Percentiles rank a stretch among this genome's conserved stretches.
Conservation (phyloP, 169 alveolate genomes). For the Perkinsus marinus region DNA sequence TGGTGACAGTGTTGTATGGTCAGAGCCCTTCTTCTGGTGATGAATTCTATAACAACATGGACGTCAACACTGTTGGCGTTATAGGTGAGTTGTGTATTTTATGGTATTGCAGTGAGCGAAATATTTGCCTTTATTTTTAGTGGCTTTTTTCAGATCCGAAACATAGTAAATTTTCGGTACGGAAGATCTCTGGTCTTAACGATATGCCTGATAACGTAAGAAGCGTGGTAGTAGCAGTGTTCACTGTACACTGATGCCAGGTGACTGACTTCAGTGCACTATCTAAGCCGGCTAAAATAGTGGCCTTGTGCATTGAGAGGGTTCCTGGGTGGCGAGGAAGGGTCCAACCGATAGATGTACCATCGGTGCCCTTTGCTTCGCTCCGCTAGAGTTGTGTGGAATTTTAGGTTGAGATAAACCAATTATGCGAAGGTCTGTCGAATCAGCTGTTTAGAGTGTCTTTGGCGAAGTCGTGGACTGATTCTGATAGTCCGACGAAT, state of each 20-base stretch:
- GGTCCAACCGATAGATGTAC: not conserved
- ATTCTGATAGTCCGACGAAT: not conserved
- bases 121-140: not conserved
- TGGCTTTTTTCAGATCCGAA: not conserved
- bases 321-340: not conserved
- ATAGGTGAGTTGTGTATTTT: not conserved
- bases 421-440: slow-evolving; percentile 8
- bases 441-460: slow-evolving; percentile 8
- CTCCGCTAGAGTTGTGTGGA: not conserved
- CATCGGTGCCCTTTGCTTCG: not conserved
- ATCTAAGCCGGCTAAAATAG: not conserved
- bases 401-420: not conserved
- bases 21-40: not conserved
- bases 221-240: not conserved
- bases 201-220: not conserved
- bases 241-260: not conserved
- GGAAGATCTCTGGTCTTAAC: not conserved
- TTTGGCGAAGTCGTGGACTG: not conserved
- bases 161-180: not conserved
- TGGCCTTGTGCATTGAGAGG: not conserved
- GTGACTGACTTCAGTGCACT: not conserved
- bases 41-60: not conserved
- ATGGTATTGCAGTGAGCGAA: not conserved
- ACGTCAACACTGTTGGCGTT: not conserved
- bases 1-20: not conserved